Percentiles rank a stretch among this genome's conserved stretches.
phyloP scores from a whole-genome alignment of 768 basidiomycete species.

The Trametes maxima region DNA sequence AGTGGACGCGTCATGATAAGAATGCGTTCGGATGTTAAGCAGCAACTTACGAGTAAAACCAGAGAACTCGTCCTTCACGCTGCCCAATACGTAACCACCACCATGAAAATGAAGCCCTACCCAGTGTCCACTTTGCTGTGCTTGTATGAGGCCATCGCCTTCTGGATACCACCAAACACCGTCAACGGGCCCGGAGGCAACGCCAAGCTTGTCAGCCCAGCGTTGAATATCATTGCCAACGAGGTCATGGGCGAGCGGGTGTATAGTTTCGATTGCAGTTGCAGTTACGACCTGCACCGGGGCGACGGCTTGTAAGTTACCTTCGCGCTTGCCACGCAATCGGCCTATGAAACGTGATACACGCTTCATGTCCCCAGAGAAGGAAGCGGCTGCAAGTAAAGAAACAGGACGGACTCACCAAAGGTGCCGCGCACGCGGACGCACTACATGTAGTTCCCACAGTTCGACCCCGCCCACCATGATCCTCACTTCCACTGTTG shows the following conservation, averaged over 20 bases:
- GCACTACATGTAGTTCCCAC: no score
- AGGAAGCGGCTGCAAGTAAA: neutral
- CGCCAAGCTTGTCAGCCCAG: constrained; percentile 5
- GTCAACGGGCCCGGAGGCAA: neutral
- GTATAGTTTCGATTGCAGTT: neutral
- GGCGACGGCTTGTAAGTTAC: neutral
- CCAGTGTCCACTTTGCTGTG: neutral
- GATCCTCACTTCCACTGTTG: no score
- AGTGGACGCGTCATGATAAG: neutral
- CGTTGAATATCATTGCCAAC: constrained; percentile 4
- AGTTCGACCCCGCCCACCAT: no score
- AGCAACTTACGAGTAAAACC: constrained; percentile 13
- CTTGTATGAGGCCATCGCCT: neutral
- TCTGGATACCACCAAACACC: constrained; percentile 11
- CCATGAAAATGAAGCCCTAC: constrained; percentile 21
- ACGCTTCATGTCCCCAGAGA: neutral
- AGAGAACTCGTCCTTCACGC: constrained; percentile 14
- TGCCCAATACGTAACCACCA: constrained; percentile 16
- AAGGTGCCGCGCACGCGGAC: neutral
- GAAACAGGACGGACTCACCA: neutral
- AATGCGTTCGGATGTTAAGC: neutral
- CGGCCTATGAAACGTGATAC: neutral
- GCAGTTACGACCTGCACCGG: neutral
- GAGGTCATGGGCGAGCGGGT: neutral
- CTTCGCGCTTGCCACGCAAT: neutral